Percentiles rank a stretch among this genome's conserved stretches.
Evolutionary conservation across 371 early-diverging fungal genomes (phyloP).

Genomic region (Mucor circinelloides): DNA sequence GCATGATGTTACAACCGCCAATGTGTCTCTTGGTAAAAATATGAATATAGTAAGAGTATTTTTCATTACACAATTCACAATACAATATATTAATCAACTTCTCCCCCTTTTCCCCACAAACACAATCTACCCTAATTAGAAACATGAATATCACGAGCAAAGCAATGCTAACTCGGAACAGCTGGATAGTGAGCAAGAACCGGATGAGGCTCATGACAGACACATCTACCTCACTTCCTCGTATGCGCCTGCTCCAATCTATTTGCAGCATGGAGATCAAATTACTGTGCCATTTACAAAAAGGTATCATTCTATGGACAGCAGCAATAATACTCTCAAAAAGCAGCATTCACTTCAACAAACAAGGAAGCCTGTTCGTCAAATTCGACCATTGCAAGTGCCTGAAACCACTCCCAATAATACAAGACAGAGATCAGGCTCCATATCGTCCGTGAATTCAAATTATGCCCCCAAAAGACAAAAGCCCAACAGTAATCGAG

Average conservation of each 20-base stretch:
- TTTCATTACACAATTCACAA: not conserved
- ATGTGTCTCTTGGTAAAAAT: not conserved
- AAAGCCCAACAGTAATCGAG: constrained; percentile 17
- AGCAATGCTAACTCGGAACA: not conserved
- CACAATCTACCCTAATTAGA: constrained; percentile 3
- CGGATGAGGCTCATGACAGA: constrained; percentile 6
- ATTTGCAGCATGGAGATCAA: constrained; percentile 22
- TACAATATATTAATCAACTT: not conserved
- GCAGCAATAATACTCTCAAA: not conserved
- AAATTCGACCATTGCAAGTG: not conserved
- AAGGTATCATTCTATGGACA: not conserved
- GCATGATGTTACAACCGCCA: not conserved
- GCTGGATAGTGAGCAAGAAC: not conserved
- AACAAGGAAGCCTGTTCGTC: not conserved
- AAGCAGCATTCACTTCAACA: not conserved
- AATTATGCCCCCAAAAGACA: not conserved
- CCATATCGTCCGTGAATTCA: not conserved
- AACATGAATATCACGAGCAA: constrained; percentile 13
- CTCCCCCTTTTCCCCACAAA: not conserved
- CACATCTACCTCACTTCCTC: not conserved
- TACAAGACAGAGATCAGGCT: not conserved
- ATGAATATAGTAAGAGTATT: not conserved
- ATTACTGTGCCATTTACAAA: constrained; percentile 9
- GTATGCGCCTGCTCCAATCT: constrained; percentile 12
- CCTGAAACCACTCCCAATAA: not conserved